Percentiles rank a stretch among this genome's conserved stretches.
phyloP scores from a whole-genome alignment of 441 rosid species.

The Melastoma candidum region DNA sequence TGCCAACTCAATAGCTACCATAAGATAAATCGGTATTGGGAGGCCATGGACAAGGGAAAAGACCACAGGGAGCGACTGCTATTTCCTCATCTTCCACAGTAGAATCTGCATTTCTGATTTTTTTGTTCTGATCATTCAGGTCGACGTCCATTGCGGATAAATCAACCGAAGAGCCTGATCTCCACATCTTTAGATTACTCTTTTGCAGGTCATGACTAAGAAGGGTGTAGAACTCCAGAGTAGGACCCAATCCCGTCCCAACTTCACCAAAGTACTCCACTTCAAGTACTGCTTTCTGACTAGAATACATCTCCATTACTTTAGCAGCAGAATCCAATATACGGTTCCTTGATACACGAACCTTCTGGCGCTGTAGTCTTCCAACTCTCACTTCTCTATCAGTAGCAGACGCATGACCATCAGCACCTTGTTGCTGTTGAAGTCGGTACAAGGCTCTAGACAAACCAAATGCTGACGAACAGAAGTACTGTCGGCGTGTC shows the following conservation, averaged over 20 bases:
- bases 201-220: slow-evolving; percentile 94
- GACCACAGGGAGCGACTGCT: slow-evolving; percentile 74
- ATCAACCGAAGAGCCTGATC: slow-evolving; percentile 50
- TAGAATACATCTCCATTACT: slow-evolving; percentile 99
- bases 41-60: slow-evolving; percentile 97
- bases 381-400: slow-evolving; percentile 96
- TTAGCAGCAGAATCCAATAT: slow-evolving; percentile 98
- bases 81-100: slow-evolving; percentile 32
- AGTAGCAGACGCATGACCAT: slow-evolving; percentile 73
- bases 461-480: slow-evolving; percentile 97
- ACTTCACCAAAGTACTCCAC: slow-evolving; percentile 99
- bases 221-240: slow-evolving; percentile 96
- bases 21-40: slow-evolving; percentile 62
- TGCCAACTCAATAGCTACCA: slow-evolving; percentile 21
- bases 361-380: slow-evolving; percentile 97
- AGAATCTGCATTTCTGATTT: slow-evolving; percentile 19
- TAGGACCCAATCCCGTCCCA: slow-evolving; percentile 99
- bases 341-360: slow-evolving; percentile 95
- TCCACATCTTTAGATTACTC: slow-evolving; percentile 89
- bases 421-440: slow-evolving; percentile 99
- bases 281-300: slow-evolving; percentile 98
- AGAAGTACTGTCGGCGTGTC: slow-evolving; percentile 91
- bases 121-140: slow-evolving; percentile 39
- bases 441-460: slow-evolving; percentile 97
- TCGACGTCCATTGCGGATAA: slow-evolving; percentile 50